Evolutionary conservation across 257 asterid genomes (phyloP).

Genomic region (Primulina eburnea): DNA sequence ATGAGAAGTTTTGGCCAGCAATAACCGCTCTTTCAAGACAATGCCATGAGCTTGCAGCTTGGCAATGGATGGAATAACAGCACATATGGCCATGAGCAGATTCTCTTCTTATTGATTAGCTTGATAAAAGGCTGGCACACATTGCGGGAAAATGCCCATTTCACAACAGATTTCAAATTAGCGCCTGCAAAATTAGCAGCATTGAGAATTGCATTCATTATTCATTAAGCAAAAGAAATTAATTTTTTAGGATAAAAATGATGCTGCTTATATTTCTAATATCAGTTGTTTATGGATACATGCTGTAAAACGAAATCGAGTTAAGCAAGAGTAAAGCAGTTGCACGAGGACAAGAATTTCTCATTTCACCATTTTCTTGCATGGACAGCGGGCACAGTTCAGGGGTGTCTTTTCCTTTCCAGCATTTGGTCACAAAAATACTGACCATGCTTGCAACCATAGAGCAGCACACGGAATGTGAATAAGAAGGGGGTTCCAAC

Average conservation of each 20-base stretch:
- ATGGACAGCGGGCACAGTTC: background rate
- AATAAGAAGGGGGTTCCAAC: background rate
- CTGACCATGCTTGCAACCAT: background rate
- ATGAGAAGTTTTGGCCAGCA: constrained; percentile 22
- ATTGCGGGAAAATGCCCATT: constrained; percentile 19
- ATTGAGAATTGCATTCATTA: background rate
- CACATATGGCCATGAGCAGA: constrained; percentile 31
- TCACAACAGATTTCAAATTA: constrained; percentile 14
- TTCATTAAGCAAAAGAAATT: background rate
- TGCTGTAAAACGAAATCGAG: too few species aligned
- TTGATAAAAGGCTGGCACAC: constrained; percentile 16
- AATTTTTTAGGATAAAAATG: background rate
- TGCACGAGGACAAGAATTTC: background rate
- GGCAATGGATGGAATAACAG: constrained; percentile 24
- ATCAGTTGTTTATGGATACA: background rate
- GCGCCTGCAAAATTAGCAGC: constrained; percentile 11
- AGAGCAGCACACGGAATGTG: background rate
- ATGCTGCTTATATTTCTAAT: background rate
- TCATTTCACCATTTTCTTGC: background rate
- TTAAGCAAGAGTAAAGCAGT: background rate
- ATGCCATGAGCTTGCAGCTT: constrained; percentile 28
- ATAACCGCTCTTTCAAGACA: constrained; percentile 16
- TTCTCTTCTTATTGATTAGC: constrained; percentile 24
- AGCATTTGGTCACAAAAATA: background rate
- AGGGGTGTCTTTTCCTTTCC: background rate